phyloP scores from a whole-genome alignment of 352 stramenopile species.

The Phytopythium boreale region DNA sequence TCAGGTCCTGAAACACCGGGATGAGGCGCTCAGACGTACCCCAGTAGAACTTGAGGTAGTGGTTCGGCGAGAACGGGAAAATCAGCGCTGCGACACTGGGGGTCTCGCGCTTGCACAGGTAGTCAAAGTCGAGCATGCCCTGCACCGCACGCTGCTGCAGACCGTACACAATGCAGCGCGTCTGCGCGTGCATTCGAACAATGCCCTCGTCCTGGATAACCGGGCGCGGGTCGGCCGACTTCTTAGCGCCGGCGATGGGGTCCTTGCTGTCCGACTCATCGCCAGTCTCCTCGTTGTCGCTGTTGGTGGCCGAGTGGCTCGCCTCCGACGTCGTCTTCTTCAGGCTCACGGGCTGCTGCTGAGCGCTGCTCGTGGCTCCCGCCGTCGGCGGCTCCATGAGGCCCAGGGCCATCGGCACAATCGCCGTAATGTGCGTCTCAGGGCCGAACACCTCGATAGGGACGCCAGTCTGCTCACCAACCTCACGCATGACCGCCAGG shows the following conservation, averaged over 20 bases:
- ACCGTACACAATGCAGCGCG: slow-evolving; percentile 94
- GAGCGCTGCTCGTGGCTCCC: slow-evolving; percentile 7
- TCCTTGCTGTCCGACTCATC: slow-evolving; percentile 33
- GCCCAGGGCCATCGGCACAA: slow-evolving; percentile 93
- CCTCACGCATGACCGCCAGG: slow-evolving; percentile 90
- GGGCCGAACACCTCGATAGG: slow-evolving; percentile 95
- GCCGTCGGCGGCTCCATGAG: slow-evolving; percentile 63
- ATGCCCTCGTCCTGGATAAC: slow-evolving; percentile 84
- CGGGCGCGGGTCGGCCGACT: slow-evolving; percentile 20
- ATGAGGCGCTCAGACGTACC: slow-evolving; percentile 94
- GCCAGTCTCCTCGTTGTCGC: slow-evolving; percentile 32
- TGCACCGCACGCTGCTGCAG: slow-evolving; percentile 94
- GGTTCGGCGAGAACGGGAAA: slow-evolving; percentile 95
- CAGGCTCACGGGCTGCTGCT: slow-evolving; percentile 11
- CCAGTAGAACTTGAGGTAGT: slow-evolving; percentile 98
- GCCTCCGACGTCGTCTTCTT: slow-evolving; percentile 24
- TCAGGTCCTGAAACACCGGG: slow-evolving; percentile 90
- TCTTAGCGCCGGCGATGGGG: slow-evolving; percentile 10
- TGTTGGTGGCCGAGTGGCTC: slow-evolving; percentile 16
- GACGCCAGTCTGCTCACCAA: slow-evolving; percentile 87
- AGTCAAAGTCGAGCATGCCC: slow-evolving; percentile 98
- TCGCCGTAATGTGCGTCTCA: slow-evolving; percentile 94
- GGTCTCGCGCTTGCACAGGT: slow-evolving; percentile 94
- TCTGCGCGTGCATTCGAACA: slow-evolving; percentile 84
- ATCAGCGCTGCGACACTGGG: slow-evolving; percentile 94